A percentile compares a stretch with the other conserved stretches of the same genome.
phyloP scores from a whole-genome alignment of 352 stramenopile species.

The Globisporangium apiculatum region DNA sequence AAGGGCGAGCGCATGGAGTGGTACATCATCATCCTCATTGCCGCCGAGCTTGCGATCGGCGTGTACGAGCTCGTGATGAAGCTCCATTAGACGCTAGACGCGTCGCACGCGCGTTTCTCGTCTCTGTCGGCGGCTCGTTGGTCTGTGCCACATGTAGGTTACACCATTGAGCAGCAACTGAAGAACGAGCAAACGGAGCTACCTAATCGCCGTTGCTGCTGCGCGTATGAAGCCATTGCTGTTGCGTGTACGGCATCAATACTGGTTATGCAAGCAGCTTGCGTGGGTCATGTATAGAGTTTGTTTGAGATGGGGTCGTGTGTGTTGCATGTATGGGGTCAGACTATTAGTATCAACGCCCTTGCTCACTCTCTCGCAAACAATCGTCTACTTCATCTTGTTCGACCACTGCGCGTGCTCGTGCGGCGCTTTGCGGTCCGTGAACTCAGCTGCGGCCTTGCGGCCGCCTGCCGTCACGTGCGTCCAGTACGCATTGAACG shows the following conservation, averaged over 20 bases:
- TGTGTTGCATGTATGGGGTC: not conserved
- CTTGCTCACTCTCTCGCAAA: not conserved
- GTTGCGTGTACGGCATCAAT: not conserved
- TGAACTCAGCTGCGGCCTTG: constrained; percentile 65
- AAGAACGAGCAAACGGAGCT: too few relatives aligned
- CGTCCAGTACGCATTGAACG: constrained; percentile 80
- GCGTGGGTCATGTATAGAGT: not conserved
- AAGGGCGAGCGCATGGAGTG: constrained; percentile 94
- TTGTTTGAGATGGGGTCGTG: not conserved
- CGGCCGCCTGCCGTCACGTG: constrained; percentile 67
- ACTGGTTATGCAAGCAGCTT: not conserved
- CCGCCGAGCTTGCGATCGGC: constrained; percentile 91
- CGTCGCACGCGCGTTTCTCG: too few relatives aligned
- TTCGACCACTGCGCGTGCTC: constrained; percentile 72
- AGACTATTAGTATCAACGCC: not conserved
- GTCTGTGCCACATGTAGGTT: too few relatives aligned
- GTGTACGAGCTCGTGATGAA: constrained; percentile 79
- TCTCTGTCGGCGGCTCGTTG: too few relatives aligned
- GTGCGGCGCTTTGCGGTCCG: constrained; percentile 76
- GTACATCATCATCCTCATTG: constrained; percentile 98
- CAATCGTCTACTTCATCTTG: constrained; percentile 16
- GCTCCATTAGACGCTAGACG: constrained; percentile 27
- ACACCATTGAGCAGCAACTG: too few relatives aligned
- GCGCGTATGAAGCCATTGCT: too few relatives aligned
- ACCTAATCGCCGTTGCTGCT: too few relatives aligned